Evolutionary conservation across 768 basidiomycete species (phyloP).

Genomic region (Mycena amicta): DNA sequence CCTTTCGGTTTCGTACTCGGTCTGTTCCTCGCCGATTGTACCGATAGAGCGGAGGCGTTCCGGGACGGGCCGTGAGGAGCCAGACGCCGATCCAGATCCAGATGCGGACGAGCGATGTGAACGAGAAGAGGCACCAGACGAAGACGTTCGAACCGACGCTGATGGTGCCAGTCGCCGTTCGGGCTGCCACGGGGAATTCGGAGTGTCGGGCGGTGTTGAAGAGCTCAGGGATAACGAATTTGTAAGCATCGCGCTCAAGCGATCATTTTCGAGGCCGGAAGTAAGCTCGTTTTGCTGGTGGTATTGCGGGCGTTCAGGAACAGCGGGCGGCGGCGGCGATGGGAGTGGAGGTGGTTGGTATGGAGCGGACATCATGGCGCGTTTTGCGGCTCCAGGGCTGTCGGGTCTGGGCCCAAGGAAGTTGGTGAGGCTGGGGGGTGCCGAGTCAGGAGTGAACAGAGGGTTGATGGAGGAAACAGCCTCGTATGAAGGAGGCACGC

Average conservation of each 20-base stretch:
- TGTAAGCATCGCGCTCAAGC: slow-evolving; percentile 17
- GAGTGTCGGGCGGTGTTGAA: slow-evolving; percentile 14
- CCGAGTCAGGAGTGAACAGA: neutral
- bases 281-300: slow-evolving; percentile 3
- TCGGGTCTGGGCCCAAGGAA: neutral
- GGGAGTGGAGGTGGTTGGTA: neutral
- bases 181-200: slow-evolving; percentile 14
- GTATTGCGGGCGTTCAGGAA: neutral
- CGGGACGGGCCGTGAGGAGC: slow-evolving; percentile 4
- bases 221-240: slow-evolving; percentile 2
- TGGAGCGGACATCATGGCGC: neutral
- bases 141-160: slow-evolving; percentile 21
- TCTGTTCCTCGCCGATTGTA: slow-evolving; percentile 15
- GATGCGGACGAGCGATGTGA: slow-evolving; percentile 9
- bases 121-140: slow-evolving; percentile 21
- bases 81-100: neutral
- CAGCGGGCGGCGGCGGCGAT: neutral
- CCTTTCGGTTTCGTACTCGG: too few species aligned
- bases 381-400: neutral
- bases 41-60: slow-evolving; percentile 4
- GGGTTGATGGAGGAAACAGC: neutral
- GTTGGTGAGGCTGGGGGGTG: neutral
- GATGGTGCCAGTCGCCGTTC: slow-evolving; percentile 14
- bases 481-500: slow-evolving; percentile 19
- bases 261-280: slow-evolving; percentile 13